phyloP scores from a whole-genome alignment of 768 basidiomycete species.

The Russula griseocarnosa region DNA sequence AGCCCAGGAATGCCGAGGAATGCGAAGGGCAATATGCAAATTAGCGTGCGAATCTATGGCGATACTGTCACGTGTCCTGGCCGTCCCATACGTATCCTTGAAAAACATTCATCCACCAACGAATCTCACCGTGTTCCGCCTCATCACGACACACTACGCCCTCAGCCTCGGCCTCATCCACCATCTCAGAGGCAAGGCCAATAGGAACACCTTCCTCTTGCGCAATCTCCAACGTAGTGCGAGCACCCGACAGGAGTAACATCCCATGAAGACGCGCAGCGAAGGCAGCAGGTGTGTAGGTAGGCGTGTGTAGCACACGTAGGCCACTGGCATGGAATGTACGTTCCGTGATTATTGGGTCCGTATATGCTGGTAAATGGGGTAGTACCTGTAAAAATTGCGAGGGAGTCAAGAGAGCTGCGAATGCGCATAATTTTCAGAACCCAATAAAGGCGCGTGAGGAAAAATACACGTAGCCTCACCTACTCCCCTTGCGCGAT shows the following conservation, averaged over 20 bases:
- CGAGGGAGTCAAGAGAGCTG: conserved; percentile 86
- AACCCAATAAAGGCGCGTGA: conserved; percentile 4
- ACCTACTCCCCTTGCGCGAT: conserved; percentile 89
- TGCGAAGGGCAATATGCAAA: background rate
- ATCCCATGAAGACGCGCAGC: conserved; percentile 56
- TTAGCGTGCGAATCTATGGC: background rate
- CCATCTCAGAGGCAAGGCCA: conserved; percentile 72
- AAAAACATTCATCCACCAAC: conserved; percentile 72
- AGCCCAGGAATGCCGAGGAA: background rate
- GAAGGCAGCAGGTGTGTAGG: conserved; percentile 66
- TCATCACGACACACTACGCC: conserved; percentile 79
- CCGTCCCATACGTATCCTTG: conserved; percentile 73
- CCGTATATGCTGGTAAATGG: conserved; percentile 58
- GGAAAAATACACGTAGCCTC: conserved; percentile 31
- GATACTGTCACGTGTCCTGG: conserved; percentile 34
- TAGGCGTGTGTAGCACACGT: conserved; percentile 78
- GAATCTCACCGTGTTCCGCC: conserved; percentile 55
- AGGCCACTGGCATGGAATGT: conserved; percentile 67
- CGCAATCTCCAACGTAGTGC: conserved; percentile 69
- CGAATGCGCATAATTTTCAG: background rate
- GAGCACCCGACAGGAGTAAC: conserved; percentile 37
- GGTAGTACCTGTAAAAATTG: conserved; percentile 77
- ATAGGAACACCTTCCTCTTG: conserved; percentile 66
- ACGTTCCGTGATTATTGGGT: conserved; percentile 62
- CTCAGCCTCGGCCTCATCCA: conserved; percentile 65